phyloP scores from a whole-genome alignment of 2,329 filamentous ascomycete species.

The Dactylellina leptospora region DNA sequence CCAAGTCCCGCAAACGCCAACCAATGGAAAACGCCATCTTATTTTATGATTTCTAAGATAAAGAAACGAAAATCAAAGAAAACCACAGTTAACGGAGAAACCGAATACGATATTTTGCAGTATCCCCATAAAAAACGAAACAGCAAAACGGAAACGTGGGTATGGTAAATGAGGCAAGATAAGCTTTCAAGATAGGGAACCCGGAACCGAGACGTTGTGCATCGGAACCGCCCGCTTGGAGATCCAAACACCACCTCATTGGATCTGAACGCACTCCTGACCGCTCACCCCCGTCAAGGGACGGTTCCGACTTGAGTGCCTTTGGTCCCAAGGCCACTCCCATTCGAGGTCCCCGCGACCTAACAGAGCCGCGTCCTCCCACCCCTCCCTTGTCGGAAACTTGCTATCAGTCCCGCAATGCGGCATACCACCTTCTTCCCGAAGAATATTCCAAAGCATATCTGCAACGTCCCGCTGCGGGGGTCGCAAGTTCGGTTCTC shows the following conservation, averaged over 20 bases:
- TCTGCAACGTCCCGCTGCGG: conserved; percentile 52
- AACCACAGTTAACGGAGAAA: background rate
- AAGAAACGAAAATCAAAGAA: background rate
- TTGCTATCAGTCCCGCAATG: conserved; percentile 35
- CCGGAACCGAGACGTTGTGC: conserved; percentile 5
- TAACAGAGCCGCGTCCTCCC: conserved; percentile 27
- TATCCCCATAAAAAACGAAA: background rate
- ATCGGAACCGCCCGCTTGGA: conserved; percentile 42
- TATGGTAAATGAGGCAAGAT: conserved; percentile 12
- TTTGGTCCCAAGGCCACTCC: conserved; percentile 47
- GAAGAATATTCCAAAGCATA: conserved; percentile 40
- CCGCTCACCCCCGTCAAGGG: conserved; percentile 20
- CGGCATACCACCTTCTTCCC: conserved; percentile 35
- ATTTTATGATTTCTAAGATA: conserved; percentile 15
- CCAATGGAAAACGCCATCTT: conserved; percentile 25
- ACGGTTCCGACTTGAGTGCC: conserved; percentile 33
- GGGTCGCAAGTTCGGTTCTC: conserved; percentile 54
- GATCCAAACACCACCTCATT: conserved; percentile 6
- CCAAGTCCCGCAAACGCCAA: conserved; percentile 29
- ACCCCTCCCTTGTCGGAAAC: conserved; percentile 14
- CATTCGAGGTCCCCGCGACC: conserved; percentile 25
- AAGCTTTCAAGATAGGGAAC: conserved; percentile 24
- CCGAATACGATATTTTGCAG: background rate
- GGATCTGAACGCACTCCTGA: conserved; percentile 15
- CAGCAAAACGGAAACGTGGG: background rate